phyloP scores from a whole-genome alignment of 106 monocot species.

The Gastrodia elata region DNA sequence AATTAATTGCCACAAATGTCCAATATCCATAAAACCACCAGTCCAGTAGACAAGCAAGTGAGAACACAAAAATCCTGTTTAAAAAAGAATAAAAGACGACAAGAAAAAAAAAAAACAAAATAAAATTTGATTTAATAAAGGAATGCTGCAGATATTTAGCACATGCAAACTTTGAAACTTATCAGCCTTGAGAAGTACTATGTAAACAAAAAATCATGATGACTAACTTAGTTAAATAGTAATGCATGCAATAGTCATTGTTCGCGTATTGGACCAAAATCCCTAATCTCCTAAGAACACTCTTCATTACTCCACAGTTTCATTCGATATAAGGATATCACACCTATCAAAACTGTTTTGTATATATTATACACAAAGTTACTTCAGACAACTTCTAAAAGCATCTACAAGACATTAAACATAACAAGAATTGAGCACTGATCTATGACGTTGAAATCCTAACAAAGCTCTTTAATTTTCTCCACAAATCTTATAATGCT shows the following conservation, averaged over 20 bases:
- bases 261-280: no score
- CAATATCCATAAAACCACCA: slow-evolving; percentile 77
- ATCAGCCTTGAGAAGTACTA: background rate
- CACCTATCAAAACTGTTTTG: background rate
- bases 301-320: no score
- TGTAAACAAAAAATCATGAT: background rate
- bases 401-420: no score
- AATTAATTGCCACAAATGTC: slow-evolving; percentile 88
- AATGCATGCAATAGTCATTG: no score
- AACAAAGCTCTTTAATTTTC: no score
- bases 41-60: slow-evolving; percentile 42
- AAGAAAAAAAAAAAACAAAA: slow-evolving; percentile 3
- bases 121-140: background rate
- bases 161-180: background rate
- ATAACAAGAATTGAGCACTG: no score
- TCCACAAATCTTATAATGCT: no score
- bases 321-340: no score
- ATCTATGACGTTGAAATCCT: no score
- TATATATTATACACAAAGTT: background rate
- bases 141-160: background rate
- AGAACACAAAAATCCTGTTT: slow-evolving; percentile 46
- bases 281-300: no score
- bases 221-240: no score
- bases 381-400: no score
- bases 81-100: slow-evolving; percentile 12